Conservation (phyloP, 306 rosid species). For the Corylus heterophylla region DNA sequence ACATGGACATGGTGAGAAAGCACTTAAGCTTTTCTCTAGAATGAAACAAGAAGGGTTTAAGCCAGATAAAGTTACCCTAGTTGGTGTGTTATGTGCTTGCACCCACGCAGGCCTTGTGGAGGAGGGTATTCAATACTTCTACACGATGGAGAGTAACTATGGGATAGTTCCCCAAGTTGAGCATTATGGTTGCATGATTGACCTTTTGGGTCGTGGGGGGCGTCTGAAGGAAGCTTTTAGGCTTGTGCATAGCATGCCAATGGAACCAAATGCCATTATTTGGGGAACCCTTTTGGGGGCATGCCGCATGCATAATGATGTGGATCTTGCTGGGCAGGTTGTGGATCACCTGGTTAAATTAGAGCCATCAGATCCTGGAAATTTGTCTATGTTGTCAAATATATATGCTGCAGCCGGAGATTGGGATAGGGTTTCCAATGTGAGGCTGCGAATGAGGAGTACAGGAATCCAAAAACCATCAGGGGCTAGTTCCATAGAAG, state of each 20-base stretch:
- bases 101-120: conserved; percentile 71
- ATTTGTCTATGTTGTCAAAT: conserved; percentile 70
- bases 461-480: conserved; percentile 65
- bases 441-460: conserved; percentile 63
- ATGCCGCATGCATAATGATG: conserved; percentile 72
- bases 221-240: conserved; percentile 72
- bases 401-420: conserved; percentile 83
- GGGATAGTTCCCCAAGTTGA: conserved; percentile 62
- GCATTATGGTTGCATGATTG: conserved; percentile 89
- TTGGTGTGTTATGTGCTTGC: conserved; percentile 81
- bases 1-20: conserved; percentile 76
- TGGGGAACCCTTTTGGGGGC: conserved; percentile 84
- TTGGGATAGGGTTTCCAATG: conserved; percentile 63
- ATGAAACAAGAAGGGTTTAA: conserved; percentile 62
- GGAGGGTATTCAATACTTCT: conserved; percentile 65
- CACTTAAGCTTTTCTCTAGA: conserved; percentile 62
- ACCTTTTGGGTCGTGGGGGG: conserved; percentile 82
- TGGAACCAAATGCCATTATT: conserved; percentile 67
- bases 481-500: conserved; percentile 80
- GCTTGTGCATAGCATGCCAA: conserved; percentile 67
- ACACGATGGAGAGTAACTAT: conserved; percentile 62
- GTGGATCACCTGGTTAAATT: conserved; percentile 49
- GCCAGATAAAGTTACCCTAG: conserved; percentile 69
- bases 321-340: conserved; percentile 63
- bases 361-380: conserved; percentile 67